Evolutionary conservation across 495 filamentous ascomycete genomes (phyloP).

Genomic region (Penicillium egyptiacum): DNA sequence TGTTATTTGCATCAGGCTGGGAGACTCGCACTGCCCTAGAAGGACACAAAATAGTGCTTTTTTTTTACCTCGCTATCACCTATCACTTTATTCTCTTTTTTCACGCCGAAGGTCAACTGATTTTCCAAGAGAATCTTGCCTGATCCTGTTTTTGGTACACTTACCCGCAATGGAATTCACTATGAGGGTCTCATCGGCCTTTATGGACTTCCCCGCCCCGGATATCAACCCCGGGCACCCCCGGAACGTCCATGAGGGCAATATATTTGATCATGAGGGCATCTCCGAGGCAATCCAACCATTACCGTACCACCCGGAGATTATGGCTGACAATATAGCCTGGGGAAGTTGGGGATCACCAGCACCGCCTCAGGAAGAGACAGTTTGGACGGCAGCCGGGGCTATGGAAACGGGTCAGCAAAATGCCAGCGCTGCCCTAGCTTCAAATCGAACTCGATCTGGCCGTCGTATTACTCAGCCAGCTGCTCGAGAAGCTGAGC

Average conservation of each 20-base stretch:
- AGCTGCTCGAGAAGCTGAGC: neutral
- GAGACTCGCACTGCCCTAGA: neutral
- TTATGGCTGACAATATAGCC: neutral
- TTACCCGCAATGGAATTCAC: neutral
- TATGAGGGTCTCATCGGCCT: slow-evolving; percentile 1
- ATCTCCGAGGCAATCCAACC: neutral
- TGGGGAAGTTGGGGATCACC: neutral
- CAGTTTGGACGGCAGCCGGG: neutral
- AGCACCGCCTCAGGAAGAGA: neutral
- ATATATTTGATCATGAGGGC: slow-evolving; percentile 3
- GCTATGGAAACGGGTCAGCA: neutral
- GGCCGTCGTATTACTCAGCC: slow-evolving; percentile 4
- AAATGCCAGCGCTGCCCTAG: neutral
- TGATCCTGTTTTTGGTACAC: neutral
- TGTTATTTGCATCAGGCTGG: neutral
- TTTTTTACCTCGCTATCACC: neutral
- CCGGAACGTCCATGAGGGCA: neutral
- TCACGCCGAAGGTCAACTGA: neutral
- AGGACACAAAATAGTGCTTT: neutral
- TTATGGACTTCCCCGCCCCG: slow-evolving; percentile 3
- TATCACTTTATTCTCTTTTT: neutral
- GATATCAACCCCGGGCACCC: neutral
- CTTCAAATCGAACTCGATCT: slow-evolving; percentile 12
- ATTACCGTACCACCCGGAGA: neutral
- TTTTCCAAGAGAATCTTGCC: neutral